Conservation (phyloP, 345 rosid genomes). For the Hevea brasiliensis region DNA sequence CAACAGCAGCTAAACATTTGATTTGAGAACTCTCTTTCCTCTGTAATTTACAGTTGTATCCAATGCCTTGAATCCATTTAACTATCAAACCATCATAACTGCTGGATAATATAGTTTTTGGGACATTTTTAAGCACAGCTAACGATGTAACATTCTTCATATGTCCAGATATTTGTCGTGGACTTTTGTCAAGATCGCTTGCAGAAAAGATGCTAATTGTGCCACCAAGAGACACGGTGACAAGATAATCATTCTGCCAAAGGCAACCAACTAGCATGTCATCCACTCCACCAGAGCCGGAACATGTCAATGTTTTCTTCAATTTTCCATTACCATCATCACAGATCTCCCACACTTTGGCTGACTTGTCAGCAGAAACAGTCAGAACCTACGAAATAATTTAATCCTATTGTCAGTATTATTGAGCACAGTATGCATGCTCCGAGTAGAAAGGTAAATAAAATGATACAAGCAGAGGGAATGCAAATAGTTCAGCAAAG, state of each 20-base stretch:
- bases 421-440: not conserved
- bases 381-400: conserved; percentile 62
- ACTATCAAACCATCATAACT: conserved; percentile 91
- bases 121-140: conserved; percentile 57
- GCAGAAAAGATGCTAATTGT: conserved; percentile 73
- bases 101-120: conserved; percentile 63
- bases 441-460: not conserved
- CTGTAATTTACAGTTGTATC: conserved; percentile 71
- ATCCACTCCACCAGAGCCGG: conserved; percentile 78
- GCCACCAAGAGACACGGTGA: conserved; percentile 91
- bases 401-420: conserved; percentile 3
- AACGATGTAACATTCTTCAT: conserved; percentile 81
- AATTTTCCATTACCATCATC: conserved; percentile 68
- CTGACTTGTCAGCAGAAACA: conserved; percentile 95
- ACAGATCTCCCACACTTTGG: conserved; percentile 87
- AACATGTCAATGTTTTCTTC: conserved; percentile 61
- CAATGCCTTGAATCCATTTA: conserved; percentile 87
- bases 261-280: conserved; percentile 97
- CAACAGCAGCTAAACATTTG: conserved; percentile 79
- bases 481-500: not conserved
- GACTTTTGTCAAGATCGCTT: conserved; percentile 70
- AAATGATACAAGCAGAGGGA: not conserved
- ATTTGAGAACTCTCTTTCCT: conserved; percentile 79
- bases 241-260: conserved; percentile 86
- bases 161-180: conserved; percentile 74